Conservation (phyloP, 2,329 filamentous ascomycete species). For the Colletotrichum navitas region DNA sequence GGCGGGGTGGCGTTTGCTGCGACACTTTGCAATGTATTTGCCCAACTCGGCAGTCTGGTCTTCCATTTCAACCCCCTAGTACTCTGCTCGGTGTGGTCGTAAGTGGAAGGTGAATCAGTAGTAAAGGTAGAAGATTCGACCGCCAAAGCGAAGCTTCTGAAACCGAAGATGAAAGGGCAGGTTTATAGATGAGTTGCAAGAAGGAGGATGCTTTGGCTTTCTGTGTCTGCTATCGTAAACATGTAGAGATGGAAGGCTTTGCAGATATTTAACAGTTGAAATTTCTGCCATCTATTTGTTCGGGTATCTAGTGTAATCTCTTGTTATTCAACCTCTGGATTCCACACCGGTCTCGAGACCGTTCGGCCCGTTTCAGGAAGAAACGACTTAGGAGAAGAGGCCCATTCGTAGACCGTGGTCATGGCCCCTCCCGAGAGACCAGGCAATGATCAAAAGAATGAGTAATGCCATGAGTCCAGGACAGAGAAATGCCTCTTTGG, state of each 20-base stretch:
- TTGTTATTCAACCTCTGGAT: too few species aligned
- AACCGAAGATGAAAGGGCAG: not conserved
- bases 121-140: not conserved
- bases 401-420: not conserved
- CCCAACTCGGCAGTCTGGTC: not conserved
- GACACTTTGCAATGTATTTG: not conserved
- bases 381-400: not conserved
- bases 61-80: not conserved
- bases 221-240: too few species aligned
- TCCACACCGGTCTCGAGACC: not conserved
- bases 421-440: not conserved
- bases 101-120: accelerated
- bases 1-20: not conserved
- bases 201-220: not conserved
- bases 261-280: not conserved
- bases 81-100: not conserved
- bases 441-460: not conserved
- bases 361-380: not conserved
- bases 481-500: too few species aligned
- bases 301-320: not conserved
- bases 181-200: not conserved
- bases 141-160: not conserved
- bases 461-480: not conserved
- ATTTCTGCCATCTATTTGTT: too few species aligned
- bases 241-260: not conserved